Evolutionary conservation across 345 rosid genomes (phyloP).

Genomic region (Eucalyptus brandiana): DNA sequence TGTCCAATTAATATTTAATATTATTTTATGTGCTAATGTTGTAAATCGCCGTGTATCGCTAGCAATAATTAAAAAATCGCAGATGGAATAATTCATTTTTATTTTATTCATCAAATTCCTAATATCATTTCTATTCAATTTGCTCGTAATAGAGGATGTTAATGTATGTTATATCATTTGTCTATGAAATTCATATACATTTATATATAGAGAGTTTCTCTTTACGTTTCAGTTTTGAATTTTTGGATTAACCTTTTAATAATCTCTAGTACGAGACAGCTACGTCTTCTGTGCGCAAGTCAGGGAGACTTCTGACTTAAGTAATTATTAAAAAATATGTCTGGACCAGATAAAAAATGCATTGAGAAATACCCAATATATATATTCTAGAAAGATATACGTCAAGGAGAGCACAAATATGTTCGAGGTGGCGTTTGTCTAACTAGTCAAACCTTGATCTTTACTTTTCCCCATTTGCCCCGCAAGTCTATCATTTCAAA

Average conservation of each 20-base stretch:
- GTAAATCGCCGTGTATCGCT: neutral
- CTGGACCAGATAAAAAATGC: neutral
- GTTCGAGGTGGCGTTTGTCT: neutral
- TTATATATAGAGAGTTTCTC: neutral
- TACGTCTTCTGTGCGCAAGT: neutral
- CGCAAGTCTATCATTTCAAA: neutral
- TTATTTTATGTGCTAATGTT: neutral
- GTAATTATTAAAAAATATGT: neutral
- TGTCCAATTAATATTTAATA: neutral
- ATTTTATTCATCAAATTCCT: neutral
- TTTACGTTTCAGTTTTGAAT: neutral
- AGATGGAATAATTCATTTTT: neutral
- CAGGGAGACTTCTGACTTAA: neutral
- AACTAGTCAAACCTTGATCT: neutral
- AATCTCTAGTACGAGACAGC: neutral
- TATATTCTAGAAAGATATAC: neutral
- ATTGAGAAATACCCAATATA: neutral
- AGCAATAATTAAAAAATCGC: neutral
- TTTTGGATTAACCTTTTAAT: neutral
- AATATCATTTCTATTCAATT: neutral
- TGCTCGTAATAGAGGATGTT: neutral
- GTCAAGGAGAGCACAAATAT: neutral
- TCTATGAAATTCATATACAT: neutral
- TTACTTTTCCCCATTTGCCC: neutral
- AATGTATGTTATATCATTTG: neutral